Percentiles rank a stretch among this genome's conserved stretches.
These are phyloP conservation scores for Larix kaempferi DNA, from an alignment of 75 land plant species.

Conservation along the genomic window DNA sequence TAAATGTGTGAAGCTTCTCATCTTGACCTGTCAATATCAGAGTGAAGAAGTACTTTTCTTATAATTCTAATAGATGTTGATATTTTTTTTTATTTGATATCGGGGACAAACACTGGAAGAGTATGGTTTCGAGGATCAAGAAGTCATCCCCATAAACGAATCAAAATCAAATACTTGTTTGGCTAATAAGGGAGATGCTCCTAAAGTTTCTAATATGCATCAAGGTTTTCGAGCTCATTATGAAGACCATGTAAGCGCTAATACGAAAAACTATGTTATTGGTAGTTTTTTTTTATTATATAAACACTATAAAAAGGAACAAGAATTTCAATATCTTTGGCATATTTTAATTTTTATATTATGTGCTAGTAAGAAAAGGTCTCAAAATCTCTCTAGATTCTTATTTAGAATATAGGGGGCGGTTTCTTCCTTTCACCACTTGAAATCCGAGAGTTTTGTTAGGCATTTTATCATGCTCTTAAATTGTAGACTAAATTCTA, in stretches of 20 bases:
- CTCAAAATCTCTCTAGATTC: no score
- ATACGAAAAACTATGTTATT: not conserved
- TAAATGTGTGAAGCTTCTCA: not conserved
- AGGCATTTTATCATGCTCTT: no score
- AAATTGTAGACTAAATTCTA: not conserved
- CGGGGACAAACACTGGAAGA: conserved; percentile 77
- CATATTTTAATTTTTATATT: not conserved
- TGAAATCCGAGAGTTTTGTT: no score
- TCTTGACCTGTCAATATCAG: not conserved
- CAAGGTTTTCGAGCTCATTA: not conserved
- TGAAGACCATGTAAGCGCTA: not conserved
- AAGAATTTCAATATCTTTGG: no score
- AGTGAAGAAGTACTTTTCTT: not conserved
- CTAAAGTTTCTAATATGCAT: not conserved
- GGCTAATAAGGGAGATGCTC: not conserved
- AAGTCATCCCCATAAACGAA: not conserved
- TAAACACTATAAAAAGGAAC: no score
- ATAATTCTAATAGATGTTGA: not conserved
- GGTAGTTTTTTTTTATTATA: no score
- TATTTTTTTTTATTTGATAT: conserved; percentile 38
- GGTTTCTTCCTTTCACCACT: no score
- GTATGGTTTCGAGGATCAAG: conserved; percentile 40
- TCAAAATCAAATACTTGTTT: not conserved
- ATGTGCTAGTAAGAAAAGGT: not conserved
- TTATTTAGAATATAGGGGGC: no score